Evolutionary conservation across 768 basidiomycete species (phyloP), one percentile per base, ranked within the genome.

Genomic region (Coprinopsis strossmayeri): DNA sequence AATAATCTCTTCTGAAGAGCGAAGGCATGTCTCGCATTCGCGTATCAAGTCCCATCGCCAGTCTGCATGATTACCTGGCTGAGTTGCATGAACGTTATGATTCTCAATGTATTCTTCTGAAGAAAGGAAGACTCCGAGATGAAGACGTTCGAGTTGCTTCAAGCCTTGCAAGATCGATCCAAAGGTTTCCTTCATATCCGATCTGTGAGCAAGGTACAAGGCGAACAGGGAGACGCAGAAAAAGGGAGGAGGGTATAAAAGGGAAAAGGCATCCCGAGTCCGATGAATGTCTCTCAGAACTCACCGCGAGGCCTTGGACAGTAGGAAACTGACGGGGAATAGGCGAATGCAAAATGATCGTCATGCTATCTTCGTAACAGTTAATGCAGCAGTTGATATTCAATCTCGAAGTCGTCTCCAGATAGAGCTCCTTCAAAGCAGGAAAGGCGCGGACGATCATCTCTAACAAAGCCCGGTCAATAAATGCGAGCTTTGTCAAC

Each of bases 351-450:
- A 72, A 51, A 21, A 72, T 70, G 43, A 71, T 68, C 7, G 65
- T 70, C 21, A 78, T 65, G 41, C 76, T 80, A 35, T 84, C 82
- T 63, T 81, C 79, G 51, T 79, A 79, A 59, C 85, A 87, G 38
- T 59, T 55, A 72, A 78, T 79, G 59, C 84, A 87, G 58, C 81
- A 84, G 44, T 64, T 67, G 24, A 70, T 57, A 48, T 79, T 74
- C 38, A 86, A 65, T 32, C 79, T 71, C 52, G 82, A 81, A 3
- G 77, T 74, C 50, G 77, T 79, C 56, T 77, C 79, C 41, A 87
- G 65, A 52, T 77, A 68, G 11, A 87, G 72, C 43, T 69, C 63
- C 2, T 51, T 48, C 37, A 87, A 62, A 23, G 53, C 58, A 28
- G 76, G 73, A 45, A 84, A 78, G 1, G 61, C 61, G 13, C 53